Evolutionary conservation across 2,329 filamentous ascomycete genomes (phyloP), one percentile per base, ranked within the genome.

Genomic region (Aspergillus melleus): DNA sequence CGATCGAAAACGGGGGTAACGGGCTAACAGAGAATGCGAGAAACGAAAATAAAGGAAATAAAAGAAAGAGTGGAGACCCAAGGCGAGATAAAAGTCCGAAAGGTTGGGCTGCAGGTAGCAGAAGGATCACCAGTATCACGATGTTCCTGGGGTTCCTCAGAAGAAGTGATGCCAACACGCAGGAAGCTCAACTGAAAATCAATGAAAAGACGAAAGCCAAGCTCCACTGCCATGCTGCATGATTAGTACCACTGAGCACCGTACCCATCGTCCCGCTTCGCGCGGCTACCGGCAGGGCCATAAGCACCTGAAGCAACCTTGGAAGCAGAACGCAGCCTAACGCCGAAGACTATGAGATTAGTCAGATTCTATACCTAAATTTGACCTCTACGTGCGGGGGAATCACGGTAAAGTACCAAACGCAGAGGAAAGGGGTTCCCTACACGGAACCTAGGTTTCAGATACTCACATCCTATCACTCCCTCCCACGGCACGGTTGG

Each of bases 381-480:
- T 61, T 55, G 62, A 82, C 84, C 85, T 84, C 90, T 86, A 84
- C 84, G 87, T 85, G 85, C 84, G 91, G 88, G 87, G 85, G 88
- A 86, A 83, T 84, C 79, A 61, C 57, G 65, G 83, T 83, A 69
- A 84, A 87, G 88, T 87, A 91, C 86, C 86, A 89, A 88, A 90
- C 88, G 88, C 87, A 88, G 88, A 90, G 87, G 88, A 73, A 70
- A 70, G 73, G 74, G 69, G 88, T 89, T 90, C 89, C 90, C 94
- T 93, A 92, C 90, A 88, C 90, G 86, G 87, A 90, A 88, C 86
- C 82, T 77, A 81, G 77, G 82, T 81, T 83, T 80, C 84, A 86
- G 83, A 84, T 82, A 96, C 92, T 96, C 91, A 96, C 92, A 96
- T 96, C 90, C 92, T 89, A 83, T 92, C 90, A 84, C 88, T 91